Evolutionary conservation across 2,329 filamentous ascomycete species (phyloP).

Genomic region (Calonectria leucothoes): DNA sequence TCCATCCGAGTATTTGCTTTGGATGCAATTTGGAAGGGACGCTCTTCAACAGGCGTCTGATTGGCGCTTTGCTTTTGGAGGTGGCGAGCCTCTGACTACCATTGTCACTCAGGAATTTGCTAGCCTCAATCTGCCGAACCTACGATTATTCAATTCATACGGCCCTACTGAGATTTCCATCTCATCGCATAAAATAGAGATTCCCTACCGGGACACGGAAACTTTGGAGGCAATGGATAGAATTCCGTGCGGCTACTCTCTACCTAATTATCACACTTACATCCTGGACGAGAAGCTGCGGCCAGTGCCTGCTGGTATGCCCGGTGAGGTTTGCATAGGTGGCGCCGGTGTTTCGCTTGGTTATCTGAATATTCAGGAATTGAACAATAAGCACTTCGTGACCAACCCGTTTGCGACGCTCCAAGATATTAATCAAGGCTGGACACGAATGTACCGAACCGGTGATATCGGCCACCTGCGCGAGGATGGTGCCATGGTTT

Average conservation of each 20-base stretch:
- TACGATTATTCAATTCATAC: conserved; percentile 36
- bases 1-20: neutral
- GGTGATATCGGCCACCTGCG: conserved; percentile 50
- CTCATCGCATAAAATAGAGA: neutral
- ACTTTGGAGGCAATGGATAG: neutral
- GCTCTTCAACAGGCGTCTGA: neutral
- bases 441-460: conserved; percentile 51
- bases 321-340: conserved; percentile 21
- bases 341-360: conserved; percentile 53
- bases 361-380: conserved; percentile 47
- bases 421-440: conserved; percentile 19
- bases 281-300: conserved; percentile 10
- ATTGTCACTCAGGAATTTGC: neutral
- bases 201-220: neutral
- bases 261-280: conserved; percentile 21
- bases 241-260: neutral
- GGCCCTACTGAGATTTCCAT: conserved; percentile 44
- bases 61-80: neutral
- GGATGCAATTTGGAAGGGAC: neutral
- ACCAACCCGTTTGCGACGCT: conserved; percentile 26
- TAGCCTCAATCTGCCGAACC: neutral
- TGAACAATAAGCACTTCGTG: conserved; percentile 27
- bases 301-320: neutral
- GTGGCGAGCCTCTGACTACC: neutral
- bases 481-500: conserved; percentile 45